Evolutionary conservation across 371 early-diverging fungal species (phyloP).

Genomic region (Mortierella sp.): DNA sequence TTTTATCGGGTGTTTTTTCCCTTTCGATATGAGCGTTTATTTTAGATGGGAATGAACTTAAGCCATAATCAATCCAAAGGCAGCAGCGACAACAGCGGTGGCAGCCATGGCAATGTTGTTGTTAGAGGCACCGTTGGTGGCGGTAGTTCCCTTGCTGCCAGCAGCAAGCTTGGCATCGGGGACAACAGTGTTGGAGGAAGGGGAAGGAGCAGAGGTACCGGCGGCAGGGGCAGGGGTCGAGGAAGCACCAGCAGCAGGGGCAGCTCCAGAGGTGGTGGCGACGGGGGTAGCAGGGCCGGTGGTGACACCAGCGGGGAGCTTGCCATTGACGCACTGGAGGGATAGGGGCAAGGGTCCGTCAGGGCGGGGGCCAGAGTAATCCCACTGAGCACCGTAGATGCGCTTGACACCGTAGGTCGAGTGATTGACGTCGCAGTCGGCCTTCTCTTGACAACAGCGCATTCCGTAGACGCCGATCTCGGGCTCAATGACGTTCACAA

Average conservation of each 20-base stretch:
- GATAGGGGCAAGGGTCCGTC: constrained; percentile 46
- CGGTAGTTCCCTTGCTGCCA: constrained; percentile 1
- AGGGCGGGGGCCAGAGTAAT: constrained; percentile 48
- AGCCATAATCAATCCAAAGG: constrained; percentile 27
- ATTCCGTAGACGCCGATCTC: constrained; percentile 63
- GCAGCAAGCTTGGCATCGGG: constrained; percentile 15
- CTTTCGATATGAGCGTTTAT: not conserved
- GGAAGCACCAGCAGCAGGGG: constrained; percentile 3
- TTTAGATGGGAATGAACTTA: not conserved
- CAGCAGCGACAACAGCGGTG: constrained; percentile 35
- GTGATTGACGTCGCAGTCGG: constrained; percentile 49
- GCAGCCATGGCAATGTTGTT: constrained; percentile 31
- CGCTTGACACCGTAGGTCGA: constrained; percentile 50
- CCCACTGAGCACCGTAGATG: constrained; percentile 36
- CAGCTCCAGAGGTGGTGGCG: constrained; percentile 8
- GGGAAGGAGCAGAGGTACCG: not conserved
- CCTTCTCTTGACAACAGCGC: constrained; percentile 61
- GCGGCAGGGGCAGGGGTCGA: constrained; percentile 5
- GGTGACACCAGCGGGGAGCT: constrained; percentile 31
- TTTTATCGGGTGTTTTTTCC: not conserved
- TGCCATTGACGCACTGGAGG: constrained; percentile 41
- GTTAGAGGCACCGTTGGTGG: constrained; percentile 21
- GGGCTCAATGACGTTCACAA: constrained; percentile 67
- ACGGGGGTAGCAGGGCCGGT: constrained; percentile 1
- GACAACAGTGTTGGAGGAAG: not conserved